Evolutionary conservation across 805 yeast species (phyloP), one percentile per base, ranked within the genome.

Genomic region (Grigorovia jiainica): DNA sequence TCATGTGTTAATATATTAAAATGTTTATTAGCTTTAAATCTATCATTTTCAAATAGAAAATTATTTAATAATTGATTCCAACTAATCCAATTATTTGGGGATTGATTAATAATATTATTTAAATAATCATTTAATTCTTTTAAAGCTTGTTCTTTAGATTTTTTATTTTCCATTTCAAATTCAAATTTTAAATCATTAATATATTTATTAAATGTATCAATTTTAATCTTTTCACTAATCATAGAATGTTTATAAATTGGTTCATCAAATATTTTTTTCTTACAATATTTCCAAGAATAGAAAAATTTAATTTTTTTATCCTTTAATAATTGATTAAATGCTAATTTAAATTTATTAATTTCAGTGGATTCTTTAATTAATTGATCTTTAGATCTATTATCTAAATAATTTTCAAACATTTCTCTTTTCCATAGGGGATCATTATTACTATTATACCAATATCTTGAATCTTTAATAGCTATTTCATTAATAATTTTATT

Each of bases 201-300:
- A 49, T 70, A 81, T 18, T 74, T 74, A 27, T 64, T 52, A 53
- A 78, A 84, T 2, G 79, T 68, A 36, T 68, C 67, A 37, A 68
- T 67, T 41, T 81, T 76, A 40, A 79, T 72, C 23, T 64, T 64
- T 39, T 79, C 86, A 18, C 78, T 71, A 8, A 78, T 67, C 16
- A 76, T 68, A 1, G 85, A 67, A 54, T 76, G 78, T 43, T 68
- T 71, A 54, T 76, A 81, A 6, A 81, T 72, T 0, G 87, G 79
- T 52, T 84, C 92, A 43, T 80, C 78, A 4, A 65, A 58, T 4
- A 83, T 72, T 42, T 72, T 41, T n/a, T 63, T 63, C 43, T 71
- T 75, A 0, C 75, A 66, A 0, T 80, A 72, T 25, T 57, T 51
- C 95, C 95, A 86, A 33, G 83, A 63, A 0, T 90, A 75, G 42